Percentiles rank a stretch among this genome's conserved stretches.
Evolutionary conservation across 768 basidiomycete species (phyloP).

Genomic region (Mycena leptocephala): DNA sequence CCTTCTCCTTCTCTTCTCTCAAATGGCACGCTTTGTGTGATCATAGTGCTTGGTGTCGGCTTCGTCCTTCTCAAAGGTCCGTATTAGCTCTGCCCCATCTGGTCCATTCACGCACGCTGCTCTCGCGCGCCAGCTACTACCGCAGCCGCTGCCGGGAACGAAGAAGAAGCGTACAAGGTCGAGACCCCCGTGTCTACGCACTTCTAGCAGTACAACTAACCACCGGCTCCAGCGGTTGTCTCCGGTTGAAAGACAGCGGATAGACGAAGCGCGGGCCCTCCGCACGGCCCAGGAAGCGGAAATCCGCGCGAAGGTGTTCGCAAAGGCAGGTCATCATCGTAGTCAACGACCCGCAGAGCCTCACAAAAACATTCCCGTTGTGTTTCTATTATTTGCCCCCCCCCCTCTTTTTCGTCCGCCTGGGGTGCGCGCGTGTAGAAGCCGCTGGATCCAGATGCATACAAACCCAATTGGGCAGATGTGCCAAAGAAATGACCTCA

Average conservation of each 20-base stretch:
- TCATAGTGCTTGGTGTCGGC: conserved; percentile 34
- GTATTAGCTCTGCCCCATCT: conserved; percentile 14
- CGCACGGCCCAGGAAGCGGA: conserved; percentile 70
- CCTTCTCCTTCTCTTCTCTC: conserved; percentile 20
- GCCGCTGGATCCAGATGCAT: conserved; percentile 52
- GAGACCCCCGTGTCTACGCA: conserved; percentile 35
- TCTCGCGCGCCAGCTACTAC: conserved; percentile 57
- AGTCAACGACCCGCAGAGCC: conserved; percentile 2
- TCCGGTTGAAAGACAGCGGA: conserved; percentile 75
- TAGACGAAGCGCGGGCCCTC: conserved; percentile 71
- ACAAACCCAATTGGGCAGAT: conserved; percentile 64
- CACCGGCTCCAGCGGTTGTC: conserved; percentile 66
- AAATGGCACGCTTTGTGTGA: neutral
- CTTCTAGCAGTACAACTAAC: neutral
- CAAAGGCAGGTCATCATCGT: conserved; percentile 61
- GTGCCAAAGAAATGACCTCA: conserved; percentile 39
- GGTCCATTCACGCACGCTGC: conserved; percentile 8
- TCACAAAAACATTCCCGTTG: neutral
- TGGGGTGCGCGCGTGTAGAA: conserved; percentile 31
- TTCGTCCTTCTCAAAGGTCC: conserved; percentile 36
- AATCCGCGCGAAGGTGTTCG: conserved; percentile 65
- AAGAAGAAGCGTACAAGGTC: conserved; percentile 70
- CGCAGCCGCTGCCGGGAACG: conserved; percentile 69
- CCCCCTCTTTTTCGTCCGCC: conserved; percentile 8
- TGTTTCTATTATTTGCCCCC: neutral